Evolutionary conservation across 352 stramenopile species (phyloP).

Genomic region (Stramenopiles sp.): DNA sequence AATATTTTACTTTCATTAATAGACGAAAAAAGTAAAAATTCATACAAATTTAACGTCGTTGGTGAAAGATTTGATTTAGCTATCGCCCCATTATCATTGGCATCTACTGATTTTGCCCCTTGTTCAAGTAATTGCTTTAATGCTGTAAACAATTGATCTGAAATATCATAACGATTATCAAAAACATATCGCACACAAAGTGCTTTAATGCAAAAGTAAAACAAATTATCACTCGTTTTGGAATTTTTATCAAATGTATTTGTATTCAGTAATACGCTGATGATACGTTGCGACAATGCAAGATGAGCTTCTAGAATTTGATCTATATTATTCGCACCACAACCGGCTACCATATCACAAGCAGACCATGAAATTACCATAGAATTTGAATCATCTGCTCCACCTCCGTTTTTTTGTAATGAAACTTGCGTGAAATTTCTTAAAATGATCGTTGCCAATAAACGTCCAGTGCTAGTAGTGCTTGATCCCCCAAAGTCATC

Average conservation of each 20-base stretch:
- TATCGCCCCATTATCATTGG: no score
- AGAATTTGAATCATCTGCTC: not conserved
- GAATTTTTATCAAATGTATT: not conserved
- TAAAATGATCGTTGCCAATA: not conserved
- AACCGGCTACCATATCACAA: not conserved
- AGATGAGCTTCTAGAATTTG: not conserved
- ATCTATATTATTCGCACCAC: not conserved
- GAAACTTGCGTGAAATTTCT: not conserved
- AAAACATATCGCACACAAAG: not conserved
- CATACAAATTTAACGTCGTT: constrained; percentile 1
- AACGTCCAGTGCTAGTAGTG: not conserved
- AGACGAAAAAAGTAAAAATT: constrained; percentile 3
- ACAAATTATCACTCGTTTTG: not conserved
- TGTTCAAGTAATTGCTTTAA: not conserved
- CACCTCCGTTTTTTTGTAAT: not conserved
- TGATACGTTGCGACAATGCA: not conserved
- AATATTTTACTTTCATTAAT: not conserved
- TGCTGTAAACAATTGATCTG: not conserved
- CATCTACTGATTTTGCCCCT: no score
- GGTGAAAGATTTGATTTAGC: no score
- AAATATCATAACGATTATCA: not conserved
- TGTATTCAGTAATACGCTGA: not conserved
- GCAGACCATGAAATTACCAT: not conserved
- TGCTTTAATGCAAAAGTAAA: not conserved
- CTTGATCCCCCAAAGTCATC: not conserved